A percentile compares a stretch with the other conserved stretches of the same genome.
Evolutionary conservation across 2,329 filamentous ascomycete species (phyloP).

Genomic region (Colletotrichum sublineola): DNA sequence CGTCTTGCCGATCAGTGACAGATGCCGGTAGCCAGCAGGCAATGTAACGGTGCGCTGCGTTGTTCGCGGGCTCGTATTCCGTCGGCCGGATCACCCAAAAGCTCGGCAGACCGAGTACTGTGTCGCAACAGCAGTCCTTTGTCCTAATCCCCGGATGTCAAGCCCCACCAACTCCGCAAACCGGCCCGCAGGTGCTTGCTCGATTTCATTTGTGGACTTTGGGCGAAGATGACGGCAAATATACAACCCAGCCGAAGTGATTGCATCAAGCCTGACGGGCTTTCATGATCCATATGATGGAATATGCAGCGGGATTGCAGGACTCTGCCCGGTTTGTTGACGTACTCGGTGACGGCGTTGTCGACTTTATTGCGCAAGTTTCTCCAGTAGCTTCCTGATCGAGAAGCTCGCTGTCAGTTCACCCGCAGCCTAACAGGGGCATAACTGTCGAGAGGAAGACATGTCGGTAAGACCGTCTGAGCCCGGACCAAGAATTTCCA

Average conservation of each 20-base stretch:
- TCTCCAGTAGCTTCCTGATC: conserved; percentile 27
- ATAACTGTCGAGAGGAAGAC: conserved; percentile 8
- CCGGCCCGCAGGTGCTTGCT: conserved; percentile 3
- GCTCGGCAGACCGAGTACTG: conserved; percentile 19
- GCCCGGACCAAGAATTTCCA: conserved; percentile 20
- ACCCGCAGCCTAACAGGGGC: conserved; percentile 22
- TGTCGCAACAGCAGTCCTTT: conserved; percentile 5
- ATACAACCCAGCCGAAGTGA: conserved; percentile 12
- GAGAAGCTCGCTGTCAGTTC: conserved; percentile 9
- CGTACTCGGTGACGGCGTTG: neutral
- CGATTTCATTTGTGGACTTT: conserved; percentile 39
- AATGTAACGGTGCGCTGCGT: conserved; percentile 22
- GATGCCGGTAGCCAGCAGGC: conserved; percentile 27
- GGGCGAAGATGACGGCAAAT: conserved; percentile 5
- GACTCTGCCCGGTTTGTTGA: neutral
- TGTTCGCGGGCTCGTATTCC: conserved; percentile 26
- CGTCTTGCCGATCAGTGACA: conserved; percentile 18
- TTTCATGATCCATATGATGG: neutral
- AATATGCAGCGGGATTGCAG: conserved; percentile 8
- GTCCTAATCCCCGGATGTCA: neutral
- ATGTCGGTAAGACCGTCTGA: neutral
- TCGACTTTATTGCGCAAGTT: conserved; percentile 11
- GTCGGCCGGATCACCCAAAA: conserved; percentile 16
- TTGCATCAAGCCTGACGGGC: conserved; percentile 26
- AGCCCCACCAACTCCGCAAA: conserved; percentile 6